phyloP scores from a whole-genome alignment of 768 basidiomycete species.

The Phanerochaete carnosa region DNA sequence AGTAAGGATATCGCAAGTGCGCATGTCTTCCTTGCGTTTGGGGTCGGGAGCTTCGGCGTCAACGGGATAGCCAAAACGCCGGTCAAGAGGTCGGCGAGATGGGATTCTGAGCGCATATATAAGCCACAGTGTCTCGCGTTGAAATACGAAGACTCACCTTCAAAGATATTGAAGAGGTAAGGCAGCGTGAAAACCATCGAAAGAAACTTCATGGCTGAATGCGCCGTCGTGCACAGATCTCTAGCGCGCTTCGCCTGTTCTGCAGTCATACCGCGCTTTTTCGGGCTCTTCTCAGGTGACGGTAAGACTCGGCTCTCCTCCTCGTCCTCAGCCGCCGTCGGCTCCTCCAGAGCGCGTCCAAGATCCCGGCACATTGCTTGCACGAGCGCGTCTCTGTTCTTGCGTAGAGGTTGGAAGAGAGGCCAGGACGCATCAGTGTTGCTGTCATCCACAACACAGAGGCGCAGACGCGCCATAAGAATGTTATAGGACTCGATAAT shows the following conservation, averaged over 20 bases:
- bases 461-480: conserved; percentile 61
- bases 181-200: conserved; percentile 57
- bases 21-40: conserved; percentile 83
- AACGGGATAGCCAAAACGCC: conserved; percentile 71
- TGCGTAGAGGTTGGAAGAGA: conserved; percentile 67
- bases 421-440: conserved; percentile 66
- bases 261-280: conserved; percentile 67
- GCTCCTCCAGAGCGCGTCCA: conserved; percentile 60
- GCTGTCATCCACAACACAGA: conserved; percentile 35
- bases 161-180: conserved; percentile 56
- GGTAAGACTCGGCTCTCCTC: conserved; percentile 38
- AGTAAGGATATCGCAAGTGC: conserved; percentile 74
- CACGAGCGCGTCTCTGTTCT: conserved; percentile 48
- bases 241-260: conserved; percentile 78
- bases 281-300: conserved; percentile 68
- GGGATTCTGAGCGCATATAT: conserved; percentile 40
- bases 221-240: conserved; percentile 72
- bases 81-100: conserved; percentile 58
- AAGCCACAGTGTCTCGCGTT: conserved; percentile 4
- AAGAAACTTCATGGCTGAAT: conserved; percentile 67
- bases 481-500: conserved; percentile 75
- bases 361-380: conserved; percentile 67
- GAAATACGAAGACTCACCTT: conserved; percentile 40
- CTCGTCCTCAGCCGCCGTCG: conserved; percentile 23
- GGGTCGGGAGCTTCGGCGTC: conserved; percentile 66